Conservation (phyloP, 164 flowering plant genomes). For the Platanus orientalis region DNA sequence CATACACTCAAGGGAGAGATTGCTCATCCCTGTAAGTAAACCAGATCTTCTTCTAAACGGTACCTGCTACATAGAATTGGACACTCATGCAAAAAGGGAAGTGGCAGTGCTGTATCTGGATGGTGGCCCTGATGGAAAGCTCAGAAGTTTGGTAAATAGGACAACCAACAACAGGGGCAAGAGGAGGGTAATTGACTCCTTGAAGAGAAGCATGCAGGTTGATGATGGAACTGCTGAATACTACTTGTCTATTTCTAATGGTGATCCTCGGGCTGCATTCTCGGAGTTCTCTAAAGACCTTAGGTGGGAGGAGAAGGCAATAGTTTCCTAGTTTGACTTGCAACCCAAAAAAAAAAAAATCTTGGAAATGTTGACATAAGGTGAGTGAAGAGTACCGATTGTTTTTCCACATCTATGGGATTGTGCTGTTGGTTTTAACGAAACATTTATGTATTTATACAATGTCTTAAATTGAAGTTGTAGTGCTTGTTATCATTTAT, state of each 20-base stretch:
- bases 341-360: no score
- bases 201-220: conserved; percentile 85
- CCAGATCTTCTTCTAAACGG: conserved; percentile 55
- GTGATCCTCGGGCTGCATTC: conserved; percentile 82
- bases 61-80: conserved; percentile 90
- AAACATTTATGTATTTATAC: neutral
- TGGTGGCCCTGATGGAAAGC: conserved; percentile 46
- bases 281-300: conserved; percentile 72
- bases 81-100: conserved; percentile 74
- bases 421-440: neutral
- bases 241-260: conserved; percentile 77
- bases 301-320: conserved; percentile 69
- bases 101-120: conserved; percentile 85
- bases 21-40: conserved; percentile 72
- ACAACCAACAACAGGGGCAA: conserved; percentile 43
- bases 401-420: neutral
- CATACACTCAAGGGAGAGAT: conserved; percentile 84
- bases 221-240: conserved; percentile 90
- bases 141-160: conserved; percentile 19
- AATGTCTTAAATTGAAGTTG: neutral
- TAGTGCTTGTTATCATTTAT: neutral
- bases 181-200: conserved; percentile 58
- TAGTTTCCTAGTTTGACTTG: conserved; percentile 21
- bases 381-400: no score
- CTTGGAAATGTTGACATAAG: neutral